A percentile compares a stretch with the other conserved stretches of the same genome.
Evolutionary conservation across 129 eudicot genomes (phyloP).

Genomic region (Centrapalus pauciflorus): DNA sequence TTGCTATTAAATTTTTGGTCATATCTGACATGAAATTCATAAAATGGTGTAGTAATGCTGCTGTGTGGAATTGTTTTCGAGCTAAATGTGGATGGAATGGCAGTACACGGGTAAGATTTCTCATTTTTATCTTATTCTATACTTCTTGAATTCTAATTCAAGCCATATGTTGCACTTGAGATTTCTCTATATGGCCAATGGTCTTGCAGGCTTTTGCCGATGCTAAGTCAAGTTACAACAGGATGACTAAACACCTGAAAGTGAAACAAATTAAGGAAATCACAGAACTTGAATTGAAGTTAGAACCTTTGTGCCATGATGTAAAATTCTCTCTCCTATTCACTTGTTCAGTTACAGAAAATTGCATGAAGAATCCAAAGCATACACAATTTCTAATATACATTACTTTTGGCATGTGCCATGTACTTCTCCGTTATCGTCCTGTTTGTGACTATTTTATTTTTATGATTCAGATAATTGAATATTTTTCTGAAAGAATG

Average conservation of each 20-base stretch:
- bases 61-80: slow-evolving; percentile 62
- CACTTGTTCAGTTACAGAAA: too few species aligned
- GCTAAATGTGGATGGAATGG: slow-evolving; percentile 85
- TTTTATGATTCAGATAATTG: slow-evolving; percentile 42
- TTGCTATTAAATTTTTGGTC: neutral
- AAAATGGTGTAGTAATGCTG: slow-evolving; percentile 40
- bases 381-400: neutral
- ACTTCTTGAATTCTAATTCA: neutral
- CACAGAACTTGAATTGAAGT: slow-evolving; percentile 36
- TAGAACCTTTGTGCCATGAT: slow-evolving; percentile 50
- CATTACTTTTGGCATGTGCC: neutral
- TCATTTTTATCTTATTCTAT: neutral
- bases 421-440: neutral
- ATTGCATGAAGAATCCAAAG: neutral
- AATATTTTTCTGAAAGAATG: slow-evolving; percentile 78
- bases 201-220: slow-evolving; percentile 54
- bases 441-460: slow-evolving; percentile 7
- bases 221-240: slow-evolving; percentile 35
- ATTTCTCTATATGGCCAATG: neutral
- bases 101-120: slow-evolving; percentile 38
- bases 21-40: neutral
- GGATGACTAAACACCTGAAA: slow-evolving; percentile 30
- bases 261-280: slow-evolving; percentile 33
- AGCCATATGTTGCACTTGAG: neutral
- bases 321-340: slow-evolving; percentile 9